Percentiles rank a stretch among this genome's conserved stretches.
phyloP scores from a whole-genome alignment of 1,284 basidiomycete genomes.

The Apiotrichum brassicae region DNA sequence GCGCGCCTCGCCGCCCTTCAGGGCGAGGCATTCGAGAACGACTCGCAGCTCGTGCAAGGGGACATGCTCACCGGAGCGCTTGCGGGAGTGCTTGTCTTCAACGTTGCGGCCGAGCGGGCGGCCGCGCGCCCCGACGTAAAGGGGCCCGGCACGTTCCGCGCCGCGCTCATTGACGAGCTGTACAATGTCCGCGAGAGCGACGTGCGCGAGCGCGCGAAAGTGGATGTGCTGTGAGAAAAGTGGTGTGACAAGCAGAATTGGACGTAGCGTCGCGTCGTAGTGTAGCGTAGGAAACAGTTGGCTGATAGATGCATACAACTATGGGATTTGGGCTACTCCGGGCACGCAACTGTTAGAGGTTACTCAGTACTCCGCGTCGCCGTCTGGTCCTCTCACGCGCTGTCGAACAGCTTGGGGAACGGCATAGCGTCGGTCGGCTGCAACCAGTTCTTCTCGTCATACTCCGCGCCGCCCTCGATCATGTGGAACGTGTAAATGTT shows the following conservation, averaged over 20 bases:
- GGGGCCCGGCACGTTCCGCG: constrained; percentile 81
- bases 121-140: constrained; percentile 61
- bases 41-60: constrained; percentile 55
- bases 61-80: constrained; percentile 69
- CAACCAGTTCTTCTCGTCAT: constrained; percentile 51
- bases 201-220: constrained; percentile 52
- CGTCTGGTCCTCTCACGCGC: background rate
- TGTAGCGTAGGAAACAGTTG: background rate
- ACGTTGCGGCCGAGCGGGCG: constrained; percentile 76
- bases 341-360: too few species aligned
- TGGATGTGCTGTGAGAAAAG: too few species aligned
- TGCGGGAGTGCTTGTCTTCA: constrained; percentile 71
- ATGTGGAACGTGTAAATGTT: constrained; percentile 92
- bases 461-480: constrained; percentile 46
- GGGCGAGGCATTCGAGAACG: constrained; percentile 17
- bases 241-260: too few species aligned
- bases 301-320: background rate
- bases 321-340: background rate
- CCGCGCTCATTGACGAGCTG: constrained; percentile 78
- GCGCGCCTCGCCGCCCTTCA: constrained; percentile 49
- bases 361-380: too few species aligned
- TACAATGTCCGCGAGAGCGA: constrained; percentile 58
- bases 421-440: constrained; percentile 76
- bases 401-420: constrained; percentile 48
- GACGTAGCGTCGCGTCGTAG: background rate